Base-by-base conservation (phyloP, 768 basidiomycete genomes). In the Myochromella boudieri region DNA sequence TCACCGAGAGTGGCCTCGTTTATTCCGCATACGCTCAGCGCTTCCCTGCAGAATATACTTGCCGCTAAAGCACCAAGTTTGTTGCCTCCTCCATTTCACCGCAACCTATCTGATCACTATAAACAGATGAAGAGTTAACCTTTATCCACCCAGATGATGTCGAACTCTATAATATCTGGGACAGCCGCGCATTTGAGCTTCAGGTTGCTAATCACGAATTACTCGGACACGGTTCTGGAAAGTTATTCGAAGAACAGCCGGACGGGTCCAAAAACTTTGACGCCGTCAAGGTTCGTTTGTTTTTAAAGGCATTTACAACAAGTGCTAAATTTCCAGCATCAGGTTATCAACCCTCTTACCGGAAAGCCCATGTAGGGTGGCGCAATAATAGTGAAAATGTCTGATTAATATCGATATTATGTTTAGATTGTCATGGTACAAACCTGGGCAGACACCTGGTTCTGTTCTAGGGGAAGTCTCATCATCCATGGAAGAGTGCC, bases 141-240 rank as follows among this genome's bases (percentile, higher is more conserved):
- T 94, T 95, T 63, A 78, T 93, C 42, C 85, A 87, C 41, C 85
- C 87, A 8, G 82, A 85, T 48, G 92, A 94, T 58, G 72, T 80
- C 18, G 77, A 74, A 6, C 67, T 89, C 11, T 92, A 87, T 67
- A 83, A 86, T 56, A 70, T 75, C 27, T 93, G 88, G 90, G 86
- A 91, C 50, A 78, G 72, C 27, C 75, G 78, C 14, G 81, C 89
- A 0, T 93, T 93, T 56, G 91, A 93, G 55, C 70, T 95, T 0
- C 92, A 93, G 57, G 91, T 95, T 15, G 92, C 92, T 9, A 92
- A 90, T 60, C 92, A 94, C 62, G 92, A 94, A 56, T 70, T 94
- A 1, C 78, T 93, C 11, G 91, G 91, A 0, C 89, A 94, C 53
- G 91, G 90, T 9, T 84, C 84, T 2, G 91, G 91, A 14, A 91